Percentiles rank a stretch among this genome's conserved stretches.
Conservation (phyloP, 352 stramenopile genomes). For the Pythium sukuiense region DNA sequence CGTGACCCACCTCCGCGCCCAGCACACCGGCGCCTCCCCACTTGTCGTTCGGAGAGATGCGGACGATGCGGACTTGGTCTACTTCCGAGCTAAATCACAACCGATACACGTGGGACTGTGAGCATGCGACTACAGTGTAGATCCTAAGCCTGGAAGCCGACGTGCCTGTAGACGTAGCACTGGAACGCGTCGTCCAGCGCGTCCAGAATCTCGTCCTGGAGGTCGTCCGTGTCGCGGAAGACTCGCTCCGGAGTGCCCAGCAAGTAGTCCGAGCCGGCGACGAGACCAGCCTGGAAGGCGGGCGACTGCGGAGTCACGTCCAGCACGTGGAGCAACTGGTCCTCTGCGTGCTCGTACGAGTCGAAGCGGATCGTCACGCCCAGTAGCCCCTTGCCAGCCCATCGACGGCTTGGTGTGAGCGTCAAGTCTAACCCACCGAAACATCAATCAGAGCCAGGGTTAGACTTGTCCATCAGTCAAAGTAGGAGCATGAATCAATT, state of each 20-base stretch:
- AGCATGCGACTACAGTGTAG: background rate
- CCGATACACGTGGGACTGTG: background rate
- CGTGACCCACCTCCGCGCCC: conserved; percentile 94
- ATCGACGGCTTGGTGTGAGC: conserved; percentile 92
- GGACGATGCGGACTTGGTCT: conserved; percentile 93
- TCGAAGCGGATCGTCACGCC: conserved; percentile 98
- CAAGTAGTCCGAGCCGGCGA: conserved; percentile 92
- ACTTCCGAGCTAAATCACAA: conserved; percentile 58
- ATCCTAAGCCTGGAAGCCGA: background rate
- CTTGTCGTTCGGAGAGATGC: conserved; percentile 69
- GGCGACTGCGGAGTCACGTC: conserved; percentile 90
- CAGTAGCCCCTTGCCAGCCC: conserved; percentile 93
- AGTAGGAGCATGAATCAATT: no score
- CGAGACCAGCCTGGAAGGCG: conserved; percentile 87
- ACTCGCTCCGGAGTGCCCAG: conserved; percentile 91
- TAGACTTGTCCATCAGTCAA: no score
- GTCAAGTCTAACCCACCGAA: conserved; percentile 40
- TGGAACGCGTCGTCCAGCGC: conserved; percentile 93
- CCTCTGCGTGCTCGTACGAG: conserved; percentile 94
- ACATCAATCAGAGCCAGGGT: background rate
- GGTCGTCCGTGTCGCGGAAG: conserved; percentile 84
- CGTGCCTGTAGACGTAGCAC: conserved; percentile 97
- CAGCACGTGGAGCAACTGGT: conserved; percentile 95
- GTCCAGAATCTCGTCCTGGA: conserved; percentile 90
- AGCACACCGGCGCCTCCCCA: conserved; percentile 93